Evolutionary conservation across 2,329 filamentous ascomycete genomes (phyloP).

Genomic region (Claviceps pazoutovae): DNA sequence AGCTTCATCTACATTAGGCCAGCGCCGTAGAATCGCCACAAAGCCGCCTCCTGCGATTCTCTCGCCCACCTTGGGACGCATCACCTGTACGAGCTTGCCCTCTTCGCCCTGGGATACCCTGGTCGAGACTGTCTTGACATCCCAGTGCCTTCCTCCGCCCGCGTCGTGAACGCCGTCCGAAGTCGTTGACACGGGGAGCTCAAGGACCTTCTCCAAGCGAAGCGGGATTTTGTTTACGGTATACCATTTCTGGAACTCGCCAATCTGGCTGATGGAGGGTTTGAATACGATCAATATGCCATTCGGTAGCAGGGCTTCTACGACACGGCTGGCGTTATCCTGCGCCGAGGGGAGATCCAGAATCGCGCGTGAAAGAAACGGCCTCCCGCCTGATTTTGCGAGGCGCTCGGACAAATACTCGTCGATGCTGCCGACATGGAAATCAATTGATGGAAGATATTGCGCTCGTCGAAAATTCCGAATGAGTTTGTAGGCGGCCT

Average conservation of each 20-base stretch:
- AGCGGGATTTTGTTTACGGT: conserved; percentile 38
- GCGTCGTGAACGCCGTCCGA: conserved; percentile 30
- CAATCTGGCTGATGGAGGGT: conserved; percentile 67
- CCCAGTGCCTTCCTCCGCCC: conserved; percentile 46
- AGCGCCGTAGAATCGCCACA: conserved; percentile 23
- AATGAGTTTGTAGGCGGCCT: conserved; percentile 50
- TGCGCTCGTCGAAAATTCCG: conserved; percentile 54
- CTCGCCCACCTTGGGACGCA: conserved; percentile 28
- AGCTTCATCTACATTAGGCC: conserved; percentile 12
- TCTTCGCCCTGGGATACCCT: conserved; percentile 11
- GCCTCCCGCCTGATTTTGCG: conserved; percentile 23
- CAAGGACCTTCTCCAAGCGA: conserved; percentile 43
- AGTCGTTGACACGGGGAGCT: conserved; percentile 33
- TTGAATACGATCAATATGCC: conserved; percentile 58
- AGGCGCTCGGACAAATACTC: conserved; percentile 46
- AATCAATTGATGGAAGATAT: conserved; percentile 58
- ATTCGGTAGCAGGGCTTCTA: conserved; percentile 46
- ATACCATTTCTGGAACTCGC: conserved; percentile 37
- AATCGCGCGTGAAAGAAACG: conserved; percentile 58
- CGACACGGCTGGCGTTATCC: conserved; percentile 28
- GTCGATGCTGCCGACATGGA: conserved; percentile 54
- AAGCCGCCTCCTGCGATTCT: conserved; percentile 27
- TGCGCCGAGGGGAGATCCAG: conserved; percentile 59
- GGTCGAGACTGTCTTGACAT: conserved; percentile 36
- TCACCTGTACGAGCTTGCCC: conserved; percentile 21